Evolutionary conservation across 768 basidiomycete genomes (phyloP), one percentile per base, ranked within the genome.

Genomic region (Tulasnella sp.): DNA sequence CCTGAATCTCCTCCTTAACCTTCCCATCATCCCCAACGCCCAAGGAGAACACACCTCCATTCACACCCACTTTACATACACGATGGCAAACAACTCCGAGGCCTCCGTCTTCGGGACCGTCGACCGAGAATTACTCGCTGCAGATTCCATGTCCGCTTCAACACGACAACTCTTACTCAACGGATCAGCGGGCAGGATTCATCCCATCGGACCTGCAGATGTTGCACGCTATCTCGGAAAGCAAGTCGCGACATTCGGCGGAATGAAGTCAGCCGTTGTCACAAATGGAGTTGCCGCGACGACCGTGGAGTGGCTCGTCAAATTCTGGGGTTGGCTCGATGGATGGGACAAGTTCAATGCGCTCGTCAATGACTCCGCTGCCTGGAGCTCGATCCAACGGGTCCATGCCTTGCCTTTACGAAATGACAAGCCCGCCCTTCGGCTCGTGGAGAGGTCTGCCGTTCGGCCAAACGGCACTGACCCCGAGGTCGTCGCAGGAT

Each of bases 251-350:
- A 9, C n/a, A 14, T 64, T n/a, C 25, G 58, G n/a, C 3, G 58
- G 58, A 11, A 19, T 12, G 12, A 19, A n/a, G 58, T 6, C 31
- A 8, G 58, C 40, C 69, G 15, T 4, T 19, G 36, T 38, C 69
- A 70, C 36, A 19, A 76, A 76, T 38, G 75, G 76, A 6, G 78
- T 81, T 40, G 76, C 76, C 12, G 72, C 39, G 4, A 68, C 78
- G 12, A 25, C 15, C 14, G 76, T 84, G 17, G 49, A 73, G 5
- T 86, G 85, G 85, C 74, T 87, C 19, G 79, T 81, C 0, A 74
- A 72, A 1, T 87, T 87, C 77, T 88, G 87, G 87, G 54, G 72
- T 3, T 88, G 87, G 87, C 71, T 85, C 68, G 79, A 78, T 5
- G 74, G 39, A 0, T 86, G 83, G 81, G 25, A 72, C 0, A 74